phyloP scores from a whole-genome alignment of 73 alveolate species.

The Paramecium pentaurelia region DNA sequence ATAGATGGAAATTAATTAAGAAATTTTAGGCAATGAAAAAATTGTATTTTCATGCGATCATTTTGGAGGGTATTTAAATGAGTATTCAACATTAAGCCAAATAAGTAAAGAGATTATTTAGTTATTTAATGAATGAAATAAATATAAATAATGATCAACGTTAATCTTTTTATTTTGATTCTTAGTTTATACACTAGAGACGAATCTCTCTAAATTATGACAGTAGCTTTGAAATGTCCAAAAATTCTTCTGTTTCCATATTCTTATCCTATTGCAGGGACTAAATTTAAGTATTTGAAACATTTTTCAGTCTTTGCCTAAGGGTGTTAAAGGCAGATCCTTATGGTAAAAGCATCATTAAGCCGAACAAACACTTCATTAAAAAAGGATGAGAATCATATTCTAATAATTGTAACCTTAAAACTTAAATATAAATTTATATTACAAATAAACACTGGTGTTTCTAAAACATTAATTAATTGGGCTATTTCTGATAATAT shows the following conservation, averaged over 20 bases:
- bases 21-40: not conserved
- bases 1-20: conserved; percentile 8
- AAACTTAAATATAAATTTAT: not conserved
- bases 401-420: conserved; percentile 49
- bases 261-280: not conserved
- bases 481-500: conserved; percentile 39
- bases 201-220: not conserved
- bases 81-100: not conserved
- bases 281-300: not conserved
- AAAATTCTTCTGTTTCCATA: not conserved
- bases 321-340: conserved; percentile 43
- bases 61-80: not conserved
- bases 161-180: not conserved
- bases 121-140: not conserved
- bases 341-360: conserved; percentile 62
- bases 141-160: not conserved
- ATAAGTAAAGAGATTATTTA: not conserved
- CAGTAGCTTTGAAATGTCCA: not conserved
- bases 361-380: conserved; percentile 50
- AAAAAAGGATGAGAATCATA: conserved; percentile 51
- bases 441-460: conserved; percentile 60
- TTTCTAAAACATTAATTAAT: conserved; percentile 36
- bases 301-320: conserved; percentile 26
- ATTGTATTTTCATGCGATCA: not conserved
- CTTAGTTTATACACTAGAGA: not conserved